Conservation (phyloP, 163 green algal species). For the Scenedesmus sp. region DNA sequence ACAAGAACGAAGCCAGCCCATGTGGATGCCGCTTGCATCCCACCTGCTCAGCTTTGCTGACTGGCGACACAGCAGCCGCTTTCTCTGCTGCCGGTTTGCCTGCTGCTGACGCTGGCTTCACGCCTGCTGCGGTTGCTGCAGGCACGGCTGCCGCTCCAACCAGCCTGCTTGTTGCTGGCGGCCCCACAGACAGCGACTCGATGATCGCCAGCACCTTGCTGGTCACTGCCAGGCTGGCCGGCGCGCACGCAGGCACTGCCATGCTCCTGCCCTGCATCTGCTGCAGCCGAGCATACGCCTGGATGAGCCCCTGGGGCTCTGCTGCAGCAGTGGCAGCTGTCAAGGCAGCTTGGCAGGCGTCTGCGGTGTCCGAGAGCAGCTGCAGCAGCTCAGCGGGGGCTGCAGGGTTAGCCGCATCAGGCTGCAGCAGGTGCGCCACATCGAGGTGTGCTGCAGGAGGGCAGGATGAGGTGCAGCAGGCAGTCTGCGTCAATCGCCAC, state of each 20-base stretch:
- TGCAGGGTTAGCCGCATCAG: conserved; percentile 1
- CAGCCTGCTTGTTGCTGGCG: not conserved
- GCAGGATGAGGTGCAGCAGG: not conserved
- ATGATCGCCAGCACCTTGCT: conserved; percentile 57
- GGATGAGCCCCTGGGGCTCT: conserved; percentile 60
- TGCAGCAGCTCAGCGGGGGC: conserved; percentile 20
- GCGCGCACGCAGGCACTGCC: conserved; percentile 57
- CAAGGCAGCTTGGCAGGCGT: conserved; percentile 56
- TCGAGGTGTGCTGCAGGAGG: not conserved
- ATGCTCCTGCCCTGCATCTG: conserved; percentile 60
- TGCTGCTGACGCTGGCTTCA: not conserved
- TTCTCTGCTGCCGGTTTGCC: not conserved
- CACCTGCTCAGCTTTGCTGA: conserved; percentile 38
- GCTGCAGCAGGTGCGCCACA: not conserved
- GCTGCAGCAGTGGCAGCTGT: conserved; percentile 21
- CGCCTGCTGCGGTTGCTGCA: not conserved
- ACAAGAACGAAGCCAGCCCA: no score
- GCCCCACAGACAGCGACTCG: conserved; percentile 39
- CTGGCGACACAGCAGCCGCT: not conserved
- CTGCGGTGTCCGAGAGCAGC: conserved; percentile 53
- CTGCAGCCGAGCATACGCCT: conserved; percentile 68
- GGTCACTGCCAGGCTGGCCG: conserved; percentile 60
- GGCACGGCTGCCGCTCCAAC: not conserved
- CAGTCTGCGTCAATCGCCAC: not conserved
- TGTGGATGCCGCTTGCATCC: not conserved